Base-by-base conservation (phyloP, 1,139 yeast genomes). In the Suhomyces wounanorum region DNA sequence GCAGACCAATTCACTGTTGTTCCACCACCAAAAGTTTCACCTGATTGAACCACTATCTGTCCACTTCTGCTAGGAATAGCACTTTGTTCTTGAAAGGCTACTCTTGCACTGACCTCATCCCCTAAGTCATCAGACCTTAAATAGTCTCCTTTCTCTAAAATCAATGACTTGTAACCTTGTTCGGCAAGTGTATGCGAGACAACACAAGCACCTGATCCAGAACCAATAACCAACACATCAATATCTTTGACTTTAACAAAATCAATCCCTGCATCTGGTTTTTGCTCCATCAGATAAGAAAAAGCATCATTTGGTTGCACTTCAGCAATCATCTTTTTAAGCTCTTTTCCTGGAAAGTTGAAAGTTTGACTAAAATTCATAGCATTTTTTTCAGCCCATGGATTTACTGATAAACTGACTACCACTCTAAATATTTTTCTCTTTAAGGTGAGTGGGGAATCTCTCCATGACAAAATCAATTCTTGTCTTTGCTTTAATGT, bases 1-100 rank as follows among this genome's bases (percentile, higher is more conserved):
- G 86, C 85, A 17, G 81, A 75, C 87, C 87, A 82, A 63, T 82
- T 82, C 47, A 82, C 79, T 3, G 86, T 81, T 8, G 83, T 70
- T 6, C 86, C 87, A n/a, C 87, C 87, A 8, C 87, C 87, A 54
- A 82, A 78, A 0, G 83, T 80, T 1, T 83, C 59, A 1, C 86
- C 87, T 0, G 86, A 83, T 45, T 80, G 62, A 2, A 81, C 57
- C 23, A 70, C 59, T 33, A 76, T 50, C 42, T 72, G 75, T 52
- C 75, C 80, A 47, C 68, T 67, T 6, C 61, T 54, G n/a, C 73
- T 57, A 14, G 77, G 49, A 3, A 75, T 30, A 1, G 63, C 55
- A 7, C 84, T 84, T 0, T 62, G 60, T 17, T 60, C 58, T 59
- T 82, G 85, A 58, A 70, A 82, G 51, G 79, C 63, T 11, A 62